Base-by-base conservation (phyloP, 208 protist genomes). In the Trypanosoma vivax region DNA sequence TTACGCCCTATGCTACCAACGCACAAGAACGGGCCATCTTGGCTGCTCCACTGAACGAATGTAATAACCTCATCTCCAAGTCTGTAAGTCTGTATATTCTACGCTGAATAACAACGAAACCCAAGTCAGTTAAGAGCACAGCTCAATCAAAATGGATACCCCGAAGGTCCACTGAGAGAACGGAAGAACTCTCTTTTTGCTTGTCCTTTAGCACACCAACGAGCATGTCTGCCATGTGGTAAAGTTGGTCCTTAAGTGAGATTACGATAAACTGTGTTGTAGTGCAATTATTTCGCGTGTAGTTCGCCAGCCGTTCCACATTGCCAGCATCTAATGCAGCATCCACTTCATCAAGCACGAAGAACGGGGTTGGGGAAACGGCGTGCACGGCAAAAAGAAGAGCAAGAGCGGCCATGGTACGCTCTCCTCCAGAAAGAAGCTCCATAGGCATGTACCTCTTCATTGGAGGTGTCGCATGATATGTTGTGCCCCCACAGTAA, bases 261-360 rank as follows among this genome's bases (percentile, higher is more conserved):
- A 99, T 98, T 1, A 99, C 96, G 10, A 99, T 71, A 53, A 94
- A 98, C 85, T 99, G 98, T 24, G 86, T 79, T 25, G 72, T 65
- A 28, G 42, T 69, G 60, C 74, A 72, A 45, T 86, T 80, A 31
- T 66, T 70, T 49, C 89, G 80, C 31, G 99, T 77, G 69, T 97
- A 99, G 49, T 83, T 74, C 3, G 94, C 89, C 19, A 99, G 69
- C 59, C 96, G 96, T 29, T 90, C 62, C 5, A 99, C 96, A 78
- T 99, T 99, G 27, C 69, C 81, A 19, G 70, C 79, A 76, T 99
- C 98, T 19, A 99, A 76, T 5, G 98, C 97, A 30, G 98, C 98
- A 70, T 99, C 98, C 5, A 99, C 88, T 72, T 99, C 98, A 60
- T 99, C 98, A 19, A 99, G 67, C 37, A 99, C 87, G 73, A 99